Conservation (phyloP, 2,329 filamentous ascomycete genomes). For the Neopestalotiopsis clavispora region DNA sequence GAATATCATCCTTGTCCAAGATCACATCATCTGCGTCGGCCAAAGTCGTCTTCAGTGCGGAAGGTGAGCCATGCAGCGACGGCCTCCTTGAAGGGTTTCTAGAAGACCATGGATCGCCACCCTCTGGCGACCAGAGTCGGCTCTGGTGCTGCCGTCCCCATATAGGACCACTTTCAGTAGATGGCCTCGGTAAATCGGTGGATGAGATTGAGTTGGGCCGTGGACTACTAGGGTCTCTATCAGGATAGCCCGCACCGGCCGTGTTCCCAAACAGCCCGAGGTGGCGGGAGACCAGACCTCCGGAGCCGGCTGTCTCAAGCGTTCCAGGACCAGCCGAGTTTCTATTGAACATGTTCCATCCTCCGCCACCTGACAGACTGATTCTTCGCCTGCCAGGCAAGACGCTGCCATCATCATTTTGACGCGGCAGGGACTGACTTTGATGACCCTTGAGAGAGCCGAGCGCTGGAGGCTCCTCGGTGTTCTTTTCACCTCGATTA, state of each 20-base stretch:
- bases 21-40: slow-evolving; percentile 70
- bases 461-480: slow-evolving; percentile 64
- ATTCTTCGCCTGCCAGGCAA: slow-evolving; percentile 59
- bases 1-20: slow-evolving; percentile 60
- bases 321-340: slow-evolving; percentile 55
- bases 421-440: slow-evolving; percentile 77
- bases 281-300: slow-evolving; percentile 32
- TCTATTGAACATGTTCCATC: slow-evolving; percentile 61
- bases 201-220: slow-evolving; percentile 73
- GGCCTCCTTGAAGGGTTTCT: slow-evolving; percentile 79
- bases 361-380: slow-evolving; percentile 55
- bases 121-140: slow-evolving; percentile 70
- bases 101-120: slow-evolving; percentile 53
- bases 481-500: slow-evolving; percentile 65
- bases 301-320: slow-evolving; percentile 37
- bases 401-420: slow-evolving; percentile 60
- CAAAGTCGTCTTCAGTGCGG: slow-evolving; percentile 62
- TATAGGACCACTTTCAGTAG: slow-evolving; percentile 78
- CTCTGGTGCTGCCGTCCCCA: slow-evolving; percentile 66
- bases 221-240: slow-evolving; percentile 63
- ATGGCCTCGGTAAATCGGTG: slow-evolving; percentile 73
- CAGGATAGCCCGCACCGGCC: slow-evolving; percentile 54
- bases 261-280: slow-evolving; percentile 40
- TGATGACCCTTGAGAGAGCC: slow-evolving; percentile 74
- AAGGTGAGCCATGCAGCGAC: slow-evolving; percentile 79